Percentiles rank a stretch among this genome's conserved stretches.
phyloP scores from a whole-genome alignment of 2,329 filamentous ascomycete genomes.

The Immersiporthe knoxdaviesiana region DNA sequence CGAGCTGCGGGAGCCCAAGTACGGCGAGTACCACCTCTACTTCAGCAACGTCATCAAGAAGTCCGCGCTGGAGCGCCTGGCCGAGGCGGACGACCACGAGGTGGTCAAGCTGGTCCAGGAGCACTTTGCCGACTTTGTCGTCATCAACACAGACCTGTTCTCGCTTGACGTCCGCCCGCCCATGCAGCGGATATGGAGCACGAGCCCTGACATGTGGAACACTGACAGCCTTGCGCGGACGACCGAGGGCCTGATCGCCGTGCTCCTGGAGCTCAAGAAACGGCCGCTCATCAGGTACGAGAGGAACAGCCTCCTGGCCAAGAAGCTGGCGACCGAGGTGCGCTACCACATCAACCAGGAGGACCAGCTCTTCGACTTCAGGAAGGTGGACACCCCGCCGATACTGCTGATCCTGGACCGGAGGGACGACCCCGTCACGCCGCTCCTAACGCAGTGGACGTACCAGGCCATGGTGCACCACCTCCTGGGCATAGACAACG shows the following conservation, averaged over 20 bases:
- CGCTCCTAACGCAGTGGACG: constrained; percentile 95
- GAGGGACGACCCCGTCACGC: constrained; percentile 92
- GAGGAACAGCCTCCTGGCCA: constrained; percentile 85
- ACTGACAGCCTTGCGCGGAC: constrained; percentile 83
- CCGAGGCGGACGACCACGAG: constrained; percentile 96
- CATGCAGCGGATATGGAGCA: constrained; percentile 77
- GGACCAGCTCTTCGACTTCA: constrained; percentile 94
- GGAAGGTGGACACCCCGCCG: constrained; percentile 90
- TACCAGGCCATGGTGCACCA: constrained; percentile 99
- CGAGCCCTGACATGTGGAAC: constrained; percentile 86
- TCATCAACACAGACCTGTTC: constrained; percentile 93
- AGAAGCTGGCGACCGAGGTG: constrained; percentile 91
- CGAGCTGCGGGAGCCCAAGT: constrained; percentile 93
- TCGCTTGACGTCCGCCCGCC: constrained; percentile 76
- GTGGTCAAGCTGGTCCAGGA: constrained; percentile 94
- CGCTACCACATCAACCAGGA: constrained; percentile 94
- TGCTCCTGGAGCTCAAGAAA: constrained; percentile 91
- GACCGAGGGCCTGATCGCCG: constrained; percentile 83
- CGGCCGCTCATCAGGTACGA: constrained; percentile 93
- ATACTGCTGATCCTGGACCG: constrained; percentile 90
- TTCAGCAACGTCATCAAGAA: constrained; percentile 99
- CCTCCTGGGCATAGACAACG: constrained; percentile 89
- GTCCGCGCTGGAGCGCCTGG: constrained; percentile 88
- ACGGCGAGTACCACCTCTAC: constrained; percentile 95
- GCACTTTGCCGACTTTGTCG: constrained; percentile 93